Evolutionary conservation across 257 asterid genomes (phyloP), one percentile per base, ranked within the genome.

Genomic region (Hygrophila difformis): DNA sequence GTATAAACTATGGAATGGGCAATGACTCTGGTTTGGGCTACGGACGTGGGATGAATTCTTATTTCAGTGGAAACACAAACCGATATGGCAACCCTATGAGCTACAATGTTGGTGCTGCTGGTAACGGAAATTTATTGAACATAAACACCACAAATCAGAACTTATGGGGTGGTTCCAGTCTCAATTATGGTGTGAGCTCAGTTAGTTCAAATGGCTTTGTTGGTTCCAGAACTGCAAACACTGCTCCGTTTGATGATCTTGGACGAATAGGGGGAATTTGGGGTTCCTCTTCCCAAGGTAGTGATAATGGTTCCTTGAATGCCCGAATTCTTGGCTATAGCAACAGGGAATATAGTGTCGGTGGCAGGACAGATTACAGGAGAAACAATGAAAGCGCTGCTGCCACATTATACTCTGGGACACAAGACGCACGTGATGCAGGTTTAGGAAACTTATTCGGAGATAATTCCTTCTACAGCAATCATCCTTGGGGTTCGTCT

Each of bases 251-350:
- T n/a, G n/a, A n/a, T n/a, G n/a, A n/a, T n/a, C n/a, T n/a, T n/a
- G 88, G 84, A 53, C 69, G 53, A 54, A 70, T 74, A 18, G 85
- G 87, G 40, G 77, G 74, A 45, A 67, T 77, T 19, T 75, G 91
- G 95, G 87, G 78, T 14, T 50, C 65, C 36, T 55, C 86, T n/a
- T 60, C 29, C 7, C 3, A 24, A 24, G 29, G 29, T 24, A 7
- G 29, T 2, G 29, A 7, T 2, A 24, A 7, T 24, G 70, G 69
- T 53, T 66, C 72, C 17, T 60, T 63, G 29, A 55, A 60, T 41
- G 7, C 5, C 47, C 65, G 51, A 18, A 76, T 53, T 67, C 47
- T 60, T 28, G 45, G 41, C 48, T 63, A 62, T 52, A 68, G 67
- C 17, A 22, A 22, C 17, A 78, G 64, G 23, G 74, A 65, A n/a